Base-by-base conservation (phyloP, 495 filamentous ascomycete genomes). In the Mytilinidion resinicola region DNA sequence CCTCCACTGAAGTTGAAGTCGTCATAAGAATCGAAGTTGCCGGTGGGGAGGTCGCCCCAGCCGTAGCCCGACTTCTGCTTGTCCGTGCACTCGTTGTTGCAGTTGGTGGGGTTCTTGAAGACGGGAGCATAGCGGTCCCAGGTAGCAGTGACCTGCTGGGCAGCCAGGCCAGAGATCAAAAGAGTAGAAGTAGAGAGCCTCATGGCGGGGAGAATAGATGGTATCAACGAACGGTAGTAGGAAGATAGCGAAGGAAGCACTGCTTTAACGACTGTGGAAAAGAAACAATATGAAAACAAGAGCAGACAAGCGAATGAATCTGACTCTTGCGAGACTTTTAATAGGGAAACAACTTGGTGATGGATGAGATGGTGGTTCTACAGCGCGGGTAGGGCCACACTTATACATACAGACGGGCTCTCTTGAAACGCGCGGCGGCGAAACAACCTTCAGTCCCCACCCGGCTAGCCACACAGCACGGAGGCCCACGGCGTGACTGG, bases 1-100 rank as follows among this genome's bases (percentile, higher is more conserved):
- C 85, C 87, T 41, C 86, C 87, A 36, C 71, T 76, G 78, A 91
- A 95, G 57, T 76, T 74, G 67, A 91, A 86, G 67, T 81, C 84
- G 33, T 78, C 82, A 69, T 90, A 95, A n/a, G 67, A 63, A 42
- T 67, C 68, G 73, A 95, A 85, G n/a, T 70, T 68, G 33, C 90
- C 91, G 30, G 70, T 44, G 44, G 68, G 59, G 4, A 93, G 80
- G 61, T 81, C 80, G 47, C 69, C 69, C 81, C 85, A 96, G 78
- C 85, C 78, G 66, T 87, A 89, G 38, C 91, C 90, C 17, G 64
- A 62, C 21, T 76, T 69, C 72, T 91, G 86, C 54, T 84, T 64
- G 14, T 79, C 69, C 49, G 78, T 83, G 76, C 90, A 95, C 51
- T 84, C 71, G 74, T 95, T 92, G 74, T 89, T 73, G 66, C 82